Conservation (phyloP, 306 rosid species). For the Hippophae rhamnoides region DNA sequence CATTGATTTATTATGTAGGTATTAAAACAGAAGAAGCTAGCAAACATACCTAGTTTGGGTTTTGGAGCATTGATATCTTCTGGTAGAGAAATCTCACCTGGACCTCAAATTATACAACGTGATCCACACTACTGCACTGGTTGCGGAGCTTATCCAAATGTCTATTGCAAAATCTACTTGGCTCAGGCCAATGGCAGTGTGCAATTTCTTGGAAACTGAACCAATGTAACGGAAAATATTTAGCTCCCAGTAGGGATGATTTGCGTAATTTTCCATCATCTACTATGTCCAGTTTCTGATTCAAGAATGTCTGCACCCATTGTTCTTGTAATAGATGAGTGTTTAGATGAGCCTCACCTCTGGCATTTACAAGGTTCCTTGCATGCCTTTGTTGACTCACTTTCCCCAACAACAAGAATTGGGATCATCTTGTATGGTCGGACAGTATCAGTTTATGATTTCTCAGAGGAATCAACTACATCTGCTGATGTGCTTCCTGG, state of each 20-base stretch:
- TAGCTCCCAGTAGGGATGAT: constrained; percentile 65
- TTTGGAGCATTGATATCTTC: constrained; percentile 94
- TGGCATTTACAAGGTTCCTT: constrained; percentile 84
- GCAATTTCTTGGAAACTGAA: constrained; percentile 75
- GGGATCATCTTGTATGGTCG: too few species aligned
- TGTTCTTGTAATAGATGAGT: constrained; percentile 85
- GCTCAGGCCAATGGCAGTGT: constrained; percentile 99
- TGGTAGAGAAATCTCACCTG: constrained; percentile 60
- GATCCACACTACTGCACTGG: constrained; percentile 88
- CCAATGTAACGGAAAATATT: constrained; percentile 78
- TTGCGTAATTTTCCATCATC: constrained; percentile 71
- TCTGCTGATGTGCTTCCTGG: too few species aligned
- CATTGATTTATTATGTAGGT: constrained; percentile 38
- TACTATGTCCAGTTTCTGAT: constrained; percentile 78
- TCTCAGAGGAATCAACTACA: too few species aligned
- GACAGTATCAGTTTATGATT: too few species aligned
- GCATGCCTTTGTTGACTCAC: constrained; percentile 94
- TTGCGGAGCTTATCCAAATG: constrained; percentile 92
- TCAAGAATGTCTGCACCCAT: constrained; percentile 87
- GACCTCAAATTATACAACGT: constrained; percentile 58
- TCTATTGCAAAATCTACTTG: constrained; percentile 71
- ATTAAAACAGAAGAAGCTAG: constrained; percentile 77
- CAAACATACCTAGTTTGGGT: constrained; percentile 91
- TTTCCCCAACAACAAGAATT: too few species aligned
- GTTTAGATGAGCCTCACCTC: constrained; percentile 90